Base-by-base conservation (phyloP, 2,329 filamentous ascomycete species). In the Colletotrichum sublineola region DNA sequence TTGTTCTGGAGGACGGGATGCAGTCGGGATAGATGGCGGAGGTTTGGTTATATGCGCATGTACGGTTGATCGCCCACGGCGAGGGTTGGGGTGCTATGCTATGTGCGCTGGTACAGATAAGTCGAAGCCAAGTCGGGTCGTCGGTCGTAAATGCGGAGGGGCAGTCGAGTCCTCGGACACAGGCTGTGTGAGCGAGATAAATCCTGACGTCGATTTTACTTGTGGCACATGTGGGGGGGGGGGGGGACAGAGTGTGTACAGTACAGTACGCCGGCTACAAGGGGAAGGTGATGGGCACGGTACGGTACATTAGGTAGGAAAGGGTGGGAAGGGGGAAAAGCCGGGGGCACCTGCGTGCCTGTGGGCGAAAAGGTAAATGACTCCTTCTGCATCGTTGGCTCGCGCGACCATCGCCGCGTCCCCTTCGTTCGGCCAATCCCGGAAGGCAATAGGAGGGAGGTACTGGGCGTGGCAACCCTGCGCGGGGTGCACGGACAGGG, bases 131-230 rank as follows among this genome's bases (percentile, higher is more conserved):
- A 31, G 46, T 63, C 36, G 29, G 52, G 33, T 71, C 42, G 33
- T 71, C 42, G 29, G 36, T 63, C n/a, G 36, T 14, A 40, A 57
- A 31, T 46, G 58, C 31, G 42, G 53, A 46, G 42, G 42, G 48
- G 33, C n/a, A 60, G 67, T 40, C n/a, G 46, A 63, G 33, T 63
- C 61, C 42, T 72, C 65, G 58, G 65, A 55, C 55, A 55, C 60
- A 48, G 42, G 69, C 60, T 72, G 58, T 40, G 53, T 48, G 48
- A 68, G 46, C 24, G 58, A 63, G 40, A 48, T 36, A 24, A 69
- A 69, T 50, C 60, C 70, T 72, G 70, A 69, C 60, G 70, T 72
- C 66, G 66, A 64, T 55, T 55, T 61, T 55, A 44, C 66, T 42
- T 69, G 69, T 48, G 58, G 68, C 68, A 58, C 64, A 64, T 56